Base-by-base conservation (phyloP, 805 yeast species). In the Teunomyces aglyptinius region DNA sequence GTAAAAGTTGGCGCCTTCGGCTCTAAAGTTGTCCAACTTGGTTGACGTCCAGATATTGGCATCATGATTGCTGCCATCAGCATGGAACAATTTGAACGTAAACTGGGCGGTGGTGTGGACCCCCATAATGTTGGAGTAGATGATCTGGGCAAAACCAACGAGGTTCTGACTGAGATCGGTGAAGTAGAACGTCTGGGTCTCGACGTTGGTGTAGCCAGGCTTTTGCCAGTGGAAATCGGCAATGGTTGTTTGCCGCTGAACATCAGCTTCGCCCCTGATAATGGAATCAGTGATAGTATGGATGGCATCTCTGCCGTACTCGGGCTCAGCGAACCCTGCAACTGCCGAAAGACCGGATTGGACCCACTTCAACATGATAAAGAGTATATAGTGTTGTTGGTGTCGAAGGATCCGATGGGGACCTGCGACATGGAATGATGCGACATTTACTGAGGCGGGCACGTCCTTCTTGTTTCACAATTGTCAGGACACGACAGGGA, bases 281-380 rank as follows among this genome's bases (percentile, higher is more conserved):
- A 85, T 81, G 38, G 81, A 64, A 31, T 79, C 80, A 35, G 86
- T 80, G 48, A 91, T 82, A n/a, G 97, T 80, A 59, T 86, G 92
- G 55, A 94, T 88, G 34, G 96, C 95, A 43, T 86, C 96, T 34
- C 85, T 78, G 44, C 99, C 99, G 60, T 94, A 94, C 62, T 86
- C 96, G 20, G 99, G 99, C 67, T 94, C 99, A 2, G 96, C 97
- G 10, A 96, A 81, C 46, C 99, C 99, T 5, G 97, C 92, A 39
- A 90, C 94, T 5, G 95, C 94, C n/a, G 97, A 88, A 45, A 87
- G 75, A 55, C 90, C 83, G 51, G 89, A 85, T 72, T 86, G 91
- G 49, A 86, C 86, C 90, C 90, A 86, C 79, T 82, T 85, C 44
- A 85, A 70, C 91, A 85, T 85, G 46, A n/a, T 45, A 16, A 20